Evolutionary conservation across 73 alveolate species (phyloP), one percentile per base, ranked within the genome.

Genomic region (Paramecium biaurelia): DNA sequence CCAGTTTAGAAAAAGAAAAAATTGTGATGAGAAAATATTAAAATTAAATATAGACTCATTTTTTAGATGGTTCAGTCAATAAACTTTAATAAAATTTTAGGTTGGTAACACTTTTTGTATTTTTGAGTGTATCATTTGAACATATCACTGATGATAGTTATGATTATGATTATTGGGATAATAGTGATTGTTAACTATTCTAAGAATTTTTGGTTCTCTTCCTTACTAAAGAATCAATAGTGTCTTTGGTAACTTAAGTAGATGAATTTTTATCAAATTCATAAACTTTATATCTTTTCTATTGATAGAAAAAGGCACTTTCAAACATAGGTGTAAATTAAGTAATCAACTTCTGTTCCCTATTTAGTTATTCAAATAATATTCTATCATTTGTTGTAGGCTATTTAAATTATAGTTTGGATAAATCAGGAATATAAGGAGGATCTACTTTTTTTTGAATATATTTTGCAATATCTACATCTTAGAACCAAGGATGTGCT

Each of bases 401-500:
- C n/a, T 43, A 79, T 79, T 42, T 79, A 45, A 79, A 79, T 11
- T 1, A 18, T 79, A 79, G 9, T 34, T 79, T 79, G 4, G 70
- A 20, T 23, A 79, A 43, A 79, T 89, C 87, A 20, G 94, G 94
- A 38, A 70, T 89, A 20, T 58, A 89, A 10, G 94, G 94, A 21
- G 94, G 94, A 23, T 70, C 53, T 23, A 89, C 26, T 89, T 89
- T 89, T 53, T 85, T 89, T 42, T 63, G 8, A 23, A 57, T 89
- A 24, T 70, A 89, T 7, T 37, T 34, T 0, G 67, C 58, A 58
- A 76, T 58, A 47, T 89, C 87, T 30, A 89, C 35, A 7, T 70
- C 92, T 24, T 57, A 43, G 24, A 89, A 89, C 94, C 94, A 89
- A 41, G 94, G 92, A 32, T 89, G 94, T 38, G 79, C 57, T 15